Percentiles rank a stretch among this genome's conserved stretches.
Conservation (phyloP, 208 protist species). For the Leishmania mexicana region DNA sequence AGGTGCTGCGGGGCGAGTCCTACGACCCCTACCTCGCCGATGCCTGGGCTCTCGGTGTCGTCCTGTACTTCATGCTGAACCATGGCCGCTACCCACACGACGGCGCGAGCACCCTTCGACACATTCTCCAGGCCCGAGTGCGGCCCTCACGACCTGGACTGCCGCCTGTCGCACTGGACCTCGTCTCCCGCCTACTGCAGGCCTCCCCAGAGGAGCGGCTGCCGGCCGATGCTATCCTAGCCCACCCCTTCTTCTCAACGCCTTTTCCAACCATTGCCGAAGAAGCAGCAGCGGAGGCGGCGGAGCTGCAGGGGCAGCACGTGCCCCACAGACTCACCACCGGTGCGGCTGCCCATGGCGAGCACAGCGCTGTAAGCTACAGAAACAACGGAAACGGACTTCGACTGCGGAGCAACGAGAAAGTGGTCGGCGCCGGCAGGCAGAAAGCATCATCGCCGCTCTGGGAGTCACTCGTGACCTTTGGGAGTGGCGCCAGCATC, state of each 20-base stretch:
- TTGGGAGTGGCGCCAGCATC: slow-evolving; percentile 7
- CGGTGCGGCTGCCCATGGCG: not conserved
- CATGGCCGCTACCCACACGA: slow-evolving; percentile 86
- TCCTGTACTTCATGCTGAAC: slow-evolving; percentile 90
- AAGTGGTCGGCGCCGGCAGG: not conserved
- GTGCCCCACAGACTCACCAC: not conserved
- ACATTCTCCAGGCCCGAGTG: slow-evolving; percentile 73
- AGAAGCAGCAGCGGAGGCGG: slow-evolving; percentile 13
- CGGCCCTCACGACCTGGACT: slow-evolving; percentile 50
- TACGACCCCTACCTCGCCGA: slow-evolving; percentile 86
- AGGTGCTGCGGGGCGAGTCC: slow-evolving; percentile 62
- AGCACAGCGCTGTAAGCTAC: not conserved
- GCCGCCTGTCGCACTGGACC: slow-evolving; percentile 52
- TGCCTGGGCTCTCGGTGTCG: slow-evolving; percentile 81
- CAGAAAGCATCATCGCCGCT: not conserved
- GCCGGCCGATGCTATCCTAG: slow-evolving; percentile 59
- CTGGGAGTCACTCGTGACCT: not conserved
- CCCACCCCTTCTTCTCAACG: slow-evolving; percentile 64
- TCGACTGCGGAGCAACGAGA: not conserved
- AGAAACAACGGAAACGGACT: not conserved
- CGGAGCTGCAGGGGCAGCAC: slow-evolving; percentile 1
- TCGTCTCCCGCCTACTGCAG: slow-evolving; percentile 66
- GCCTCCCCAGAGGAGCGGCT: slow-evolving; percentile 57
- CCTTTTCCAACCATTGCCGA: slow-evolving; percentile 25
- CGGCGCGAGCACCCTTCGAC: slow-evolving; percentile 85